phyloP scores from a whole-genome alignment of 2,329 filamentous ascomycete genomes.

The Chlorencoelia australis region DNA sequence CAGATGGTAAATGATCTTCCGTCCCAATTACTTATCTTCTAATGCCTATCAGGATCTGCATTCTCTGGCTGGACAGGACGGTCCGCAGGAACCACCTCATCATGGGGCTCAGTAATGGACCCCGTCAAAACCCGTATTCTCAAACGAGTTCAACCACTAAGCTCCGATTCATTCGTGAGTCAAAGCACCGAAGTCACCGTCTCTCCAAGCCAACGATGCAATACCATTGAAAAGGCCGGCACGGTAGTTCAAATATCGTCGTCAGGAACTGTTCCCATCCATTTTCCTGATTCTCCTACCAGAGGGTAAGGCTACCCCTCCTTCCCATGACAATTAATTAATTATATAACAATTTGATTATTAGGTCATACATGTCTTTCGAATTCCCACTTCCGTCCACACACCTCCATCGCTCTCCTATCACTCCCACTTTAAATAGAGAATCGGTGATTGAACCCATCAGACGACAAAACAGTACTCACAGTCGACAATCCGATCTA shows the following conservation, averaged over 20 bases:
- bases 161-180: conserved; percentile 34
- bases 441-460: conserved; percentile 6
- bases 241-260: conserved; percentile 31
- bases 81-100: conserved; percentile 27
- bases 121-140: conserved; percentile 15
- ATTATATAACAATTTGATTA: conserved; percentile 2
- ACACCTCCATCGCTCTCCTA: conserved; percentile 1
- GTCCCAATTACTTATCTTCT: conserved; percentile 5
- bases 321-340: background rate
- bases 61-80: conserved; percentile 36
- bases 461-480: too few relatives aligned
- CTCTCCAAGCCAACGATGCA: conserved; percentile 27
- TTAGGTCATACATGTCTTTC: too few relatives aligned
- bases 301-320: conserved; percentile 8
- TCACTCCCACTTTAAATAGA: background rate
- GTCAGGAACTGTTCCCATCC: conserved; percentile 13
- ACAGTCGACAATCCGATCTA: too few relatives aligned
- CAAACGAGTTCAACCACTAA: conserved; percentile 34
- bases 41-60: conserved; percentile 32
- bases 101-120: conserved; percentile 26
- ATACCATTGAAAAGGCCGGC: conserved; percentile 25
- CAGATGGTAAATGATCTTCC: conserved; percentile 14
- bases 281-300: conserved; percentile 10
- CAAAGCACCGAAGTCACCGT: conserved; percentile 32
- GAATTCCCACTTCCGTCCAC: conserved; percentile 17